Conservation (phyloP, 495 filamentous ascomycete genomes). For the Pseudoneurospora amorphoporcata region DNA sequence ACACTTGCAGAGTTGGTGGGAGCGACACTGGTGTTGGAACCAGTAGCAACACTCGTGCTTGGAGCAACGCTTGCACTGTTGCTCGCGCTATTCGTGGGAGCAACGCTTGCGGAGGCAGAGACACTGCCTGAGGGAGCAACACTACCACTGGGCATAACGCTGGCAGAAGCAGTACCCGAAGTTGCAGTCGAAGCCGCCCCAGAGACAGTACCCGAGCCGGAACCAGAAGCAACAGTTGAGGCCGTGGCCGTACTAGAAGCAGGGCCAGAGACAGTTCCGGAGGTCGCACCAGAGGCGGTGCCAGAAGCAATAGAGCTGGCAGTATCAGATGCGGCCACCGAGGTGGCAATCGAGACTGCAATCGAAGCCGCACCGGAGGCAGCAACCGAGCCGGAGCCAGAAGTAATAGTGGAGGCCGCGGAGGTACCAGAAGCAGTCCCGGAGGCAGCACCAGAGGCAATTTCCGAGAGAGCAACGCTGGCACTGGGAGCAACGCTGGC, state of each 20-base stretch:
- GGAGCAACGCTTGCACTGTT: background rate
- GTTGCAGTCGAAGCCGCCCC: background rate
- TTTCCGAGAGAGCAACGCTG: background rate
- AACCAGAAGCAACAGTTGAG: background rate
- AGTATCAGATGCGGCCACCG: too few relatives aligned
- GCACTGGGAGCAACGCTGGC: background rate
- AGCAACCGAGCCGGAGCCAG: too few relatives aligned
- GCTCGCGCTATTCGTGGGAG: background rate
- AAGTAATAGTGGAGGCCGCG: too few relatives aligned
- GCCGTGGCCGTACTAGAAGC: background rate
- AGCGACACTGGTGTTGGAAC: background rate
- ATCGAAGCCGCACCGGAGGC: background rate
- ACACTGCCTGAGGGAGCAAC: too few relatives aligned
- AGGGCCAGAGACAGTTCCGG: background rate
- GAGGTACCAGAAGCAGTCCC: background rate
- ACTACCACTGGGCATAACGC: too few relatives aligned
- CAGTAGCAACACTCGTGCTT: background rate
- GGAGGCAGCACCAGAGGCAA: background rate
- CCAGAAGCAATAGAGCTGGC: background rate
- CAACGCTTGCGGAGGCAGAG: background rate
- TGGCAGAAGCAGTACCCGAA: background rate
- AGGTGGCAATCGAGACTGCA: background rate
- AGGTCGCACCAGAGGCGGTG: background rate
- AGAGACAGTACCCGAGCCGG: background rate
- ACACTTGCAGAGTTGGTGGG: background rate